phyloP scores from a whole-genome alignment of 1,284 basidiomycete species.

The Sanghuangporus baumii region DNA sequence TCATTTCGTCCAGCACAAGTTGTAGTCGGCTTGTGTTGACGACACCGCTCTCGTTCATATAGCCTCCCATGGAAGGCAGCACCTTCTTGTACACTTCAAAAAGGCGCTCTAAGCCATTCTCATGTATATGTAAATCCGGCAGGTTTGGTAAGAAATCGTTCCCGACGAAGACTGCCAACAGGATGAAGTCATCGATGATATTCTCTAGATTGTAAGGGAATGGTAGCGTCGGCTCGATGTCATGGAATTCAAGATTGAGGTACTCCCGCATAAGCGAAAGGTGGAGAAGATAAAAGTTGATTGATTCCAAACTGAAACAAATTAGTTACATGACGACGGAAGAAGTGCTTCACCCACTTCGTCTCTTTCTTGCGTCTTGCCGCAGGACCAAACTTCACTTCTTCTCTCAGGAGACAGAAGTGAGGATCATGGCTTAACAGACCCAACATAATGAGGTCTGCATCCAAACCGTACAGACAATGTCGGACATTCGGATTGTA shows the following conservation, averaged over 20 bases:
- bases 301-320: conserved; percentile 63
- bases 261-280: conserved; percentile 95
- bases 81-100: conserved; percentile 96
- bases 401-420: conserved; percentile 95
- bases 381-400: conserved; percentile 94
- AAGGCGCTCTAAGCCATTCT: conserved; percentile 88
- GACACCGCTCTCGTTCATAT: conserved; percentile 86
- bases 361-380: conserved; percentile 61
- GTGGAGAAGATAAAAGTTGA: conserved; percentile 94
- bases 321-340: conserved; percentile 19
- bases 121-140: conserved; percentile 96
- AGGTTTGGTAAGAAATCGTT: conserved; percentile 98
- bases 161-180: conserved; percentile 94
- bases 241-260: conserved; percentile 89
- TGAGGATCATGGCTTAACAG: conserved; percentile 97
- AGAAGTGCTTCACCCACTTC: conserved; percentile 40
- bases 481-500: conserved; percentile 94
- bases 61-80: conserved; percentile 75
- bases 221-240: conserved; percentile 51
- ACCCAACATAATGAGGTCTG: conserved; percentile 98
- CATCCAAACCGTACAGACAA: conserved; percentile 97
- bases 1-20: conserved; percentile 84
- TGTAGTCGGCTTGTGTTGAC: conserved; percentile 83
- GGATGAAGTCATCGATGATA: conserved; percentile 96
- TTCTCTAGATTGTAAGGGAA: conserved; percentile 85